Base-by-base conservation (phyloP, 805 yeast species). In the Suhomyces prunicola region DNA sequence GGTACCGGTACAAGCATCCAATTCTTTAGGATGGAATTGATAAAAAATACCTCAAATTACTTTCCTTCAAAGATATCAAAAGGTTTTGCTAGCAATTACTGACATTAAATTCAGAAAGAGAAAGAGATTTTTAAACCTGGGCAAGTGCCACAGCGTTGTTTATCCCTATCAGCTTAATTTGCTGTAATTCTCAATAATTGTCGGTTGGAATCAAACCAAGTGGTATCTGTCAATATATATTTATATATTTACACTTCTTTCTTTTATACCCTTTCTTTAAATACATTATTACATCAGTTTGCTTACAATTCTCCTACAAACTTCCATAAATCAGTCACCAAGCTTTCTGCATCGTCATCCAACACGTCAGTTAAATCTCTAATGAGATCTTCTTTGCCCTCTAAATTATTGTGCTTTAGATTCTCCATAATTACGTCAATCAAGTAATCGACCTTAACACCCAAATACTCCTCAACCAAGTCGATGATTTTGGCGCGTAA, bases 1-100 rank as follows among this genome's bases (percentile, higher is more conserved):
- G 6, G 81, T 79, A 51, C 93, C 93, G 9, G 86, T 86, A 36
- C 84, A 86, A 52, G 79, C 87, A 3, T 82, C 83, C 55, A 87
- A 85, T 65, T 86, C 93, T 2, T 72, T 87, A 54, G 92, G 92
- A 33, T 87, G 92, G 92, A 46, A 42, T 27, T 33, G 35, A 24
- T 40, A 10, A 42, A 17, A 17, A 17, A 42, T 42, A 42, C 45
- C 46, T 31, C 13, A 13, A 12, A 17, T 9, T 17, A 17, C 42
- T 10, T 39, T 39, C 19, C 13, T 19, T 19, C 23, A 17, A 39
- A 39, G 24, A 17, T 39, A n/a, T 39, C 42, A 19, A 19, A 17
- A 5, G 9, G 12, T 39, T 39, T 19, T 39, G 24, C 22, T 39
- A n/a, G 24, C 5, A 17, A n/a, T 39, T 19, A 39, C 42, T 17